Evolutionary conservation across 768 basidiomycete species (phyloP).

Genomic region (Boletus bicolor): DNA sequence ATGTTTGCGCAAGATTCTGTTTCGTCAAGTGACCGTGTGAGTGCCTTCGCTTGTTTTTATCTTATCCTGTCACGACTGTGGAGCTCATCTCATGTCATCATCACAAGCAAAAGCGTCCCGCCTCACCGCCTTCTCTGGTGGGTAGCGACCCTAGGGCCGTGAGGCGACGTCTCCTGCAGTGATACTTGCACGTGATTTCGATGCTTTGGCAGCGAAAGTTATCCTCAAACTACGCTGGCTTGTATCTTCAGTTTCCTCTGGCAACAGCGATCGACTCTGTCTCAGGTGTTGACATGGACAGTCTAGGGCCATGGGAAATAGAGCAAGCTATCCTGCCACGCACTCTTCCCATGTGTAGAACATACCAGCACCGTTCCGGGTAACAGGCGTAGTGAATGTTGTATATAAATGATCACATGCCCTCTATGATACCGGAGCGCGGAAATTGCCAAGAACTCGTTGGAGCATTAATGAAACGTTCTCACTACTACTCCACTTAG

Average conservation of each 20-base stretch:
- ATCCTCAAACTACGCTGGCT: not conserved
- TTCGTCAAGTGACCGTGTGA: constrained; percentile 6
- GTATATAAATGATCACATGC: constrained; percentile 6
- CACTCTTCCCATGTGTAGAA: not conserved
- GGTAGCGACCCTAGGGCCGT: constrained; percentile 1
- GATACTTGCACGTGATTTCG: not conserved
- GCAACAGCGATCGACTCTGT: not conserved
- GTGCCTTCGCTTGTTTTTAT: not conserved
- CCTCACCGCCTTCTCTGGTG: constrained; percentile 6
- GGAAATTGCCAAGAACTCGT: not conserved
- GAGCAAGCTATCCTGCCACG: not conserved
- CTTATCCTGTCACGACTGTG: not conserved
- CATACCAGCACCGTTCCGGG: not conserved
- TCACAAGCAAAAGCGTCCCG: constrained; percentile 13
- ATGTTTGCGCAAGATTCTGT: constrained; percentile 21
- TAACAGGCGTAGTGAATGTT: not conserved
- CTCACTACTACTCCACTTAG: not conserved
- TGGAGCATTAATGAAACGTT: constrained; percentile 4
- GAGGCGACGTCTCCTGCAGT: constrained; percentile 13
- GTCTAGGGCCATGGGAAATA: not conserved
- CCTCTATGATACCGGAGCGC: not conserved
- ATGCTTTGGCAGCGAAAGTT: not conserved
- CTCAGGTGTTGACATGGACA: not conserved
- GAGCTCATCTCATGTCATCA: not conserved
- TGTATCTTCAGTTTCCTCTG: not conserved